Base-by-base conservation (phyloP, 2,329 filamentous ascomycete species). In the Rhinocladiella mackenziei region DNA sequence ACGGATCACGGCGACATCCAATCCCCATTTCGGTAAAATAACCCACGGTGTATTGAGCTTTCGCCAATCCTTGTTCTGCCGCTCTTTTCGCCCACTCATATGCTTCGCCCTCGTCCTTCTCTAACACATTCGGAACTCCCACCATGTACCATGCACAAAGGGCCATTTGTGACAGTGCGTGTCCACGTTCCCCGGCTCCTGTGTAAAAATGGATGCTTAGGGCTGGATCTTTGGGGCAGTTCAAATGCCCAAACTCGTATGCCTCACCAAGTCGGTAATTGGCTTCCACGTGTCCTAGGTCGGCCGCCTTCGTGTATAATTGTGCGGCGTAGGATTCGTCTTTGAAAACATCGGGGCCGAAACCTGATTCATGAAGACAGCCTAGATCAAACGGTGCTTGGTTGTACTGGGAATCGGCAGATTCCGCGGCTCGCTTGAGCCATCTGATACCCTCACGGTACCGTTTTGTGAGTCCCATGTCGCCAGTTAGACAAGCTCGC, bases 21-120 rank as follows among this genome's bases (percentile, higher is more conserved):
- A 98, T 96, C 51, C 92, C 92, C 86, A 94, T 95, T 65, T 98
- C 92, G 4, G 89, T 96, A 64, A 98, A 98, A 67, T 96, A 97
- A 32, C 89, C 92, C 15, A 95, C 80, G 0, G 92, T 88, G 58
- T 97, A 98, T 63, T 96, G 81, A n/a, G 92, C 92, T 63, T 80
- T 80, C 2, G 69, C 63, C 5, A 75, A 63, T 94, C 91, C 89
- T 54, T 83, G 74, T 51, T 92, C 84, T 22, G 91, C 91, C 42
- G 92, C 87, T 60, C 83, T 82, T 59, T 81, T 81, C 11, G 92
- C 89, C 92, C 92, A 98, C 64, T 95, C 89, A 60, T 94, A 97
- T 7, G 92, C 92, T 65, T 98, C 92, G 56, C 84, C 84, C 64
- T 97, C 91, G 58, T 98, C 91, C 67, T 92, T 95, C 49, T 95